phyloP scores from a whole-genome alignment of 2,329 filamentous ascomycete species.

The Diaporthe eres region DNA sequence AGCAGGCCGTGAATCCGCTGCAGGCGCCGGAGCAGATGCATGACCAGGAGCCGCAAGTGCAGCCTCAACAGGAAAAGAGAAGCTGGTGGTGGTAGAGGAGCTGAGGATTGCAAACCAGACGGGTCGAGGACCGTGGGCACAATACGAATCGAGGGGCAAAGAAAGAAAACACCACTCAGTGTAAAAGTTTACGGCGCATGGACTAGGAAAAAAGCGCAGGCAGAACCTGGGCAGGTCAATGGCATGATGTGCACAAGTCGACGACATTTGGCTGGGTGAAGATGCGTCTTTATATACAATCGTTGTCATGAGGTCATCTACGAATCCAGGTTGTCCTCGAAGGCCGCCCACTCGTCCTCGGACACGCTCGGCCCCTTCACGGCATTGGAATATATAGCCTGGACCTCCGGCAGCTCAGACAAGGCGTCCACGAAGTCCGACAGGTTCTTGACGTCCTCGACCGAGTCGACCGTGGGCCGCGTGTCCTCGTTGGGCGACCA shows the following conservation, averaged over 20 bases:
- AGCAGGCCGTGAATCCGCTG: conserved; percentile 41
- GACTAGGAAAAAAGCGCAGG: neutral
- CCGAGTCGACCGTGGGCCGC: conserved; percentile 72
- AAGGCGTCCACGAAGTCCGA: conserved; percentile 71
- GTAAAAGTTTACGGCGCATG: conserved; percentile 29
- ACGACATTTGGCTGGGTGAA: conserved; percentile 1
- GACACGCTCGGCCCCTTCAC: conserved; percentile 61
- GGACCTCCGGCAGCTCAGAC: conserved; percentile 79
- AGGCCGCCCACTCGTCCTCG: conserved; percentile 67
- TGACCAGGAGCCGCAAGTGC: conserved; percentile 46
- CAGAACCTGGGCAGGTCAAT: neutral
- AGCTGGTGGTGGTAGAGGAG: conserved; percentile 34
- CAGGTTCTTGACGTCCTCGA: conserved; percentile 69
- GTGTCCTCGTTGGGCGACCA: conserved; percentile 89
- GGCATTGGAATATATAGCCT: conserved; percentile 83
- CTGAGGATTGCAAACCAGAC: neutral
- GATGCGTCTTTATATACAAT: conserved; percentile 2
- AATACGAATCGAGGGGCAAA: neutral
- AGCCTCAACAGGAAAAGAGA: conserved; percentile 43
- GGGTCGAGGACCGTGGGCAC: conserved; percentile 13
- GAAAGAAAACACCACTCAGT: conserved; percentile 13
- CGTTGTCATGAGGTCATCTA: conserved; percentile 45
- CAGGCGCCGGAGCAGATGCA: conserved; percentile 32
- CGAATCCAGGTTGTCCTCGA: conserved; percentile 67
- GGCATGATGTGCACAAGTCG: neutral